phyloP scores from a whole-genome alignment of 2,329 filamentous ascomycete genomes.

The Phaeoacremonium minimum region DNA sequence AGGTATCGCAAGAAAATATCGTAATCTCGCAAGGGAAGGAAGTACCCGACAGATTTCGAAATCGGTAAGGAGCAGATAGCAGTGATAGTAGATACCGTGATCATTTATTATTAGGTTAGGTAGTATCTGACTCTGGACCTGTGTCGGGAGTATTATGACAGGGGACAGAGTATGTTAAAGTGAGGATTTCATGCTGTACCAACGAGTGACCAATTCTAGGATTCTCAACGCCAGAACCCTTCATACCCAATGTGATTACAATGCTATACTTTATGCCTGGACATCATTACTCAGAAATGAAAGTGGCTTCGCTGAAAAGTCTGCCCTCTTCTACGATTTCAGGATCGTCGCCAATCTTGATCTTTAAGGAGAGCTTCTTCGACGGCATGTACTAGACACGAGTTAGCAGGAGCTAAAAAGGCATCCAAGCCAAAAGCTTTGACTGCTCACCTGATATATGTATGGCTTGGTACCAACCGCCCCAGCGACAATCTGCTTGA shows the following conservation, averaged over 20 bases:
- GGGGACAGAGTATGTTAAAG: no score
- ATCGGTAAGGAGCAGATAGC: no score
- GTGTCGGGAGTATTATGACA: no score
- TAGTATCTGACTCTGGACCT: no score
- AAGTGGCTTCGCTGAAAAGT: conserved; percentile 89
- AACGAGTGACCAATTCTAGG: neutral
- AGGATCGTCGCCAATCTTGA: conserved; percentile 76
- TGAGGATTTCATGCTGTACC: conserved; percentile 1
- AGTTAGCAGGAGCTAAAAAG: conserved; percentile 20
- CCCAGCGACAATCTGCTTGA: conserved; percentile 87
- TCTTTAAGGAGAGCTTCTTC: conserved; percentile 66
- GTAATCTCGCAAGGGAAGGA: no score
- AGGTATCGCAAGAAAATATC: no score
- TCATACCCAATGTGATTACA: neutral
- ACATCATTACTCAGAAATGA: conserved; percentile 64
- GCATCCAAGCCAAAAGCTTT: neutral
- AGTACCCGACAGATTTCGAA: no score
- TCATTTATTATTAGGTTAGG: no score
- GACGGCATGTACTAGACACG: conserved; percentile 62
- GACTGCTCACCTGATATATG: conserved; percentile 77
- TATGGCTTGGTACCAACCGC: conserved; percentile 93
- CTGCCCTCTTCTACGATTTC: conserved; percentile 73
- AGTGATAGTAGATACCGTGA: no score
- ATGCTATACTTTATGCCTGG: no score
- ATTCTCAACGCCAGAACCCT: neutral